These are phyloP conservation scores for Wickerhamiella occidentalis DNA, from an alignment of 805 yeast genomes.

Conservation along the genomic window DNA sequence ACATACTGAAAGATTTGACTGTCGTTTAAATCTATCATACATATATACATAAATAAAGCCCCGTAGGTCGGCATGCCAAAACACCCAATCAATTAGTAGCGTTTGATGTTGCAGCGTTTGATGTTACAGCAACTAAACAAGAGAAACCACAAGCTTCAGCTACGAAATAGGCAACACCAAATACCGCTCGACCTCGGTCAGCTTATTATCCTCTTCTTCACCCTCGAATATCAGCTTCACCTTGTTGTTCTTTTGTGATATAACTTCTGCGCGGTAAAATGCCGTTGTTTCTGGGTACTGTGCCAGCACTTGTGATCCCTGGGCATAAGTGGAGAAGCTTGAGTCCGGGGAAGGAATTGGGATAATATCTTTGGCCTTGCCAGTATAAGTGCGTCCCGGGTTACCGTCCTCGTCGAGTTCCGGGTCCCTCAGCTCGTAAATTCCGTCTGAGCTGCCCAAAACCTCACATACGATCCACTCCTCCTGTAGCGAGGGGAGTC, in stretches of 20 bases:
- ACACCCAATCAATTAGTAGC: too few relatives aligned
- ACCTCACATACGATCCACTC: constrained; percentile 98
- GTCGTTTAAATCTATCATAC: neutral
- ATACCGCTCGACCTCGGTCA: constrained; percentile 80
- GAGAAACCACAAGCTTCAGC: neutral
- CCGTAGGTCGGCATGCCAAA: too few relatives aligned
- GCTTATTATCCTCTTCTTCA: constrained; percentile 92
- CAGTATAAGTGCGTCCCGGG: constrained; percentile 64
- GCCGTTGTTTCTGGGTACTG: constrained; percentile 97
- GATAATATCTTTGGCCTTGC: constrained; percentile 70
- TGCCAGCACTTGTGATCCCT: constrained; percentile 76
- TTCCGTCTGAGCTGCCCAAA: constrained; percentile 59
- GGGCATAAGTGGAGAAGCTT: constrained; percentile 41
- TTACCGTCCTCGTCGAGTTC: constrained; percentile 92
- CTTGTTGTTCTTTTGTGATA: constrained; percentile 51
- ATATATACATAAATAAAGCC: too few relatives aligned
- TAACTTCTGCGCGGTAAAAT: constrained; percentile 87
- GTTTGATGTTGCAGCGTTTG: too few relatives aligned
- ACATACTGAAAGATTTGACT: too few relatives aligned
- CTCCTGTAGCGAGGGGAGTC: constrained; percentile 52
- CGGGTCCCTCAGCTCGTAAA: constrained; percentile 88
- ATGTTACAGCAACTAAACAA: too few relatives aligned
- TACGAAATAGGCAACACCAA: constrained; percentile 42
- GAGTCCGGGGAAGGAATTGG: constrained; percentile 40
- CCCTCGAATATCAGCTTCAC: constrained; percentile 85